Evolutionary conservation across 805 yeast species (phyloP), one percentile per base, ranked within the genome.

Genomic region (Cyberlindnera misumaiensis): DNA sequence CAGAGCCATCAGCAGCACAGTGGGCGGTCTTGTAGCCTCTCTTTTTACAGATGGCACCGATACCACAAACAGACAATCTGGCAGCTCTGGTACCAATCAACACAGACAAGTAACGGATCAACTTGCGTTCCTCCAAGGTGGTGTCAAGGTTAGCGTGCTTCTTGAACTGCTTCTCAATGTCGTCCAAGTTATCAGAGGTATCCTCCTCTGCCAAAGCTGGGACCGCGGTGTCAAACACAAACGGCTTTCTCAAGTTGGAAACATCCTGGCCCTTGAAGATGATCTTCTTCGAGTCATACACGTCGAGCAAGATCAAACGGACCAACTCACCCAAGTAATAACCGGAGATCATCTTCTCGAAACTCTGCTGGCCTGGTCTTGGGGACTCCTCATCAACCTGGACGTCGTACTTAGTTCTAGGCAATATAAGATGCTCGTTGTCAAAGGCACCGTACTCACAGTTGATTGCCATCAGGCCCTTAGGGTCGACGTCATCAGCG

Each of bases 381-480:
- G 97, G 97, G 30, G 95, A 83, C 56, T 83, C 82, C 22, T 64
- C 68, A 63, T 90, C 97, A 48, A 90, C 81, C 48, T 68, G 71
- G 39, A 80, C 58, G 63, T 90, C 98, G 62, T 78, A 90, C 61
- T 80, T 81, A 49, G 95, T 89, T 67, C 96, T 78, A 58, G 97
- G 97, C 52, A 90, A 73, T 27, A 80, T 75, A 9, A 51, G 42
- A 56, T 83, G 94, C 64, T 87, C 96, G 59, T 87, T 89, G 63
- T 90, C 97, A 60, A 90, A 90, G 6, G 97, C 90, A 56, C 98
- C 97, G 68, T 90, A 90, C 69, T 90, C 98, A 72, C 97, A 88
- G 73, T 90, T 90, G 62, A 90, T 90, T 39, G 96, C 96, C 95
- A 90, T 89, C 46, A 82, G 79, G 31, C 83, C 72, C 35, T 74